Evolutionary conservation across 108 stramenopile genomes (phyloP).

Genomic region (Cyclotella kingstonii): DNA sequence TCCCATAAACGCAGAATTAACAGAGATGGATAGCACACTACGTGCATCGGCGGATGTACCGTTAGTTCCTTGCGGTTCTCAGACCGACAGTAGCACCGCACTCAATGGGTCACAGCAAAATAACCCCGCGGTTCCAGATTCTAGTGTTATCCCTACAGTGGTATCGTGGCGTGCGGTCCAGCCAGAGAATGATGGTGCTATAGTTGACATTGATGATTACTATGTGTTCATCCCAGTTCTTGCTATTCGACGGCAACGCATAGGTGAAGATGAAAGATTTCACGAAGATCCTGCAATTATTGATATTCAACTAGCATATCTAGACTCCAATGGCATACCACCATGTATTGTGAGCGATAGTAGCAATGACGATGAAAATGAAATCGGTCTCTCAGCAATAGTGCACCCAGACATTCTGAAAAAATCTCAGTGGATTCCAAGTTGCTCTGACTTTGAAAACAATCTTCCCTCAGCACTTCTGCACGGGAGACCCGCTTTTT

Average conservation of each 20-base stretch:
- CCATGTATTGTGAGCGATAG: conserved; percentile 25
- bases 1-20: no score
- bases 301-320: conserved; percentile 57
- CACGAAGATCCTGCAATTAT: conserved; percentile 81
- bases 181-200: no score
- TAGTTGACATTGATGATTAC: no score
- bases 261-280: conserved; percentile 78
- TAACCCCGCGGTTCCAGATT: not conserved
- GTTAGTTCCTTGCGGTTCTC: no score
- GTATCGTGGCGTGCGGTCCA: conserved; percentile 8
- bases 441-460: not conserved
- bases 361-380: conserved; percentile 47
- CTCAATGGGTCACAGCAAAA: no score
- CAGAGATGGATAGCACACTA: no score
- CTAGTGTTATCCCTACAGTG: conserved; percentile 4
- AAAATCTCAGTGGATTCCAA: conserved; percentile 22
- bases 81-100: no score
- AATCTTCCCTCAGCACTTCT: not conserved
- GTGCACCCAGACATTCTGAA: conserved; percentile 30
- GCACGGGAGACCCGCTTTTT: conserved; percentile 22
- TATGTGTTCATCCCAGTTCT: conserved; percentile 66
- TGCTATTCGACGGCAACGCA: conserved; percentile 70
- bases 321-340: conserved; percentile 45
- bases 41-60: no score
- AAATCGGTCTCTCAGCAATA: conserved; percentile 37